A percentile compares a stretch with the other conserved stretches of the same genome.
These are phyloP conservation scores for Kluyveromyces dobzhanskii DNA, from an alignment of 805 yeast species.

Conservation along the genomic window DNA sequence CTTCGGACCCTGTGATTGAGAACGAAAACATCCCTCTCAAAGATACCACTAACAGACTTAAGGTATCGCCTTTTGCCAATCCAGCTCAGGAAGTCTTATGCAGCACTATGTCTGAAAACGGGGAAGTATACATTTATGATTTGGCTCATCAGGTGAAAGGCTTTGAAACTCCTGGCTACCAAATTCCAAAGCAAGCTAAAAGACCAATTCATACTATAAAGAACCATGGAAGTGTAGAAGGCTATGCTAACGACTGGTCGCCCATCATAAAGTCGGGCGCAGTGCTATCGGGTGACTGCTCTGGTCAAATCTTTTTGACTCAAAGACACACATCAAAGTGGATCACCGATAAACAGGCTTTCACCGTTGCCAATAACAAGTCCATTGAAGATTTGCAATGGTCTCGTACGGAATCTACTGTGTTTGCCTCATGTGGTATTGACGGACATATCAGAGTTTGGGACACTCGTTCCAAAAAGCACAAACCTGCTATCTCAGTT, in stretches of 20 bases:
- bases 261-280: constrained; percentile 75
- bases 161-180: constrained; percentile 80
- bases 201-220: constrained; percentile 76
- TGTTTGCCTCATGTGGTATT: constrained; percentile 88
- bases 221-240: constrained; percentile 91
- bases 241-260: constrained; percentile 96
- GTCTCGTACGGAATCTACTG: constrained; percentile 87
- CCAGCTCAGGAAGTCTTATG: constrained; percentile 73
- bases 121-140: constrained; percentile 83
- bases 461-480: constrained; percentile 93
- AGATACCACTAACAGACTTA: constrained; percentile 80
- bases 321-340: constrained; percentile 69
- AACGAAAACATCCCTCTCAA: constrained; percentile 69
- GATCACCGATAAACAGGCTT: constrained; percentile 82
- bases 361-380: constrained; percentile 47
- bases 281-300: constrained; percentile 78
- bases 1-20: constrained; percentile 80
- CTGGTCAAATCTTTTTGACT: constrained; percentile 77
- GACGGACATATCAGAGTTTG: constrained; percentile 91
- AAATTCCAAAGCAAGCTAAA: constrained; percentile 67
- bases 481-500: constrained; percentile 81
- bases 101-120: constrained; percentile 83
- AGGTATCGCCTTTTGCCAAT: constrained; percentile 71
- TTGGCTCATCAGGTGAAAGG: constrained; percentile 70
- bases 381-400: constrained; percentile 97